Percentiles rank a stretch among this genome's conserved stretches.
These are phyloP conservation scores for Cryphonectria radicalis DNA, from an alignment of 2,329 filamentous ascomycete genomes.

Conservation along the genomic window DNA sequence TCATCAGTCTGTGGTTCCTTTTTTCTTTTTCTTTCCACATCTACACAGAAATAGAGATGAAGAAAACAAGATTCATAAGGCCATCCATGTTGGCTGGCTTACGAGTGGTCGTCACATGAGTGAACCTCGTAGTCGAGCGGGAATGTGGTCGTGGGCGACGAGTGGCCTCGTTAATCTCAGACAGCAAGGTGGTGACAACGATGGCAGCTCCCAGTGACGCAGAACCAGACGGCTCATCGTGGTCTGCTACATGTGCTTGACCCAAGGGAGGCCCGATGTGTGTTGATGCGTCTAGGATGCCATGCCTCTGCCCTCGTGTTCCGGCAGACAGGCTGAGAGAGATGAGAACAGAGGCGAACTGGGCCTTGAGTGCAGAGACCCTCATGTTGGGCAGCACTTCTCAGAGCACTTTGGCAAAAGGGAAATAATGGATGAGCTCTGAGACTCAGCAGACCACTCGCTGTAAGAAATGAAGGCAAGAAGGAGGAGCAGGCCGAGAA, in stretches of 20 bases:
- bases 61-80: not conserved
- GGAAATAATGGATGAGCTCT: too few species aligned
- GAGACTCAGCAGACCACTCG: not conserved
- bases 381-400: constrained; percentile 4
- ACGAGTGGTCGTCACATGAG: constrained; percentile 12
- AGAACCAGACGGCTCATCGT: not conserved
- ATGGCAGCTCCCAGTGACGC: not conserved
- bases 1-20: not conserved
- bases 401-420: not conserved
- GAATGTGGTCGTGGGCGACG: not conserved
- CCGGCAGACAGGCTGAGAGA: not conserved
- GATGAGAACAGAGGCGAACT: not conserved
- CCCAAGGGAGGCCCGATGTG: not conserved
- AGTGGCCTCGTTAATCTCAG: not conserved
- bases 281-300: not conserved
- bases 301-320: not conserved
- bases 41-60: not conserved
- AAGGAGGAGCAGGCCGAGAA: not conserved
- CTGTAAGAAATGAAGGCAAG: not conserved
- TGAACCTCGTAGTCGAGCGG: constrained; percentile 7
- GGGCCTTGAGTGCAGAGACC: not conserved
- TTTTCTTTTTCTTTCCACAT: too few species aligned
- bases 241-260: not conserved
- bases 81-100: not conserved
- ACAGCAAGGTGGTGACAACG: not conserved